phyloP scores from a whole-genome alignment of 257 asterid genomes.

The Salvia rosmarinus region DNA sequence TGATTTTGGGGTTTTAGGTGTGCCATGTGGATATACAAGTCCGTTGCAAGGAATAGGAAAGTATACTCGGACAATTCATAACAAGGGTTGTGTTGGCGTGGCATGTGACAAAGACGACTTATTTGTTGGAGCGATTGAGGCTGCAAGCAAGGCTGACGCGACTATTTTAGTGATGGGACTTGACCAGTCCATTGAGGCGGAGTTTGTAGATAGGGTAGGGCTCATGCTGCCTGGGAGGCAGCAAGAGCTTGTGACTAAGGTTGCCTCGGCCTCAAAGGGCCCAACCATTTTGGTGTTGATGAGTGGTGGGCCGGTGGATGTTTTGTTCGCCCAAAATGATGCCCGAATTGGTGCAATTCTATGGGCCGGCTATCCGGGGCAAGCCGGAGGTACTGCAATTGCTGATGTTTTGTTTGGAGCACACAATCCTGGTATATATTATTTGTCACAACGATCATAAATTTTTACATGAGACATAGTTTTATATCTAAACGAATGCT shows the following conservation, averaged over 20 bases:
- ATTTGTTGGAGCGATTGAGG: slow-evolving; percentile 55
- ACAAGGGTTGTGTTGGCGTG: slow-evolving; percentile 58
- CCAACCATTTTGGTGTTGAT: slow-evolving; percentile 62
- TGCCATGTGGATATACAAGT: slow-evolving; percentile 68
- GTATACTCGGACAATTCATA: slow-evolving; percentile 50
- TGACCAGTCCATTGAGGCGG: slow-evolving; percentile 76
- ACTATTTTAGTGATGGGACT: slow-evolving; percentile 70
- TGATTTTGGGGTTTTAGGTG: slow-evolving; percentile 32
- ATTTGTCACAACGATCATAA: too few relatives aligned
- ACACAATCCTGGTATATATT: slow-evolving; percentile 62
- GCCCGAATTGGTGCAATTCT: slow-evolving; percentile 52
- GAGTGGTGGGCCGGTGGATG: slow-evolving; percentile 81
- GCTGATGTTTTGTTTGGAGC: slow-evolving; percentile 69
- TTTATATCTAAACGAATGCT: neutral
- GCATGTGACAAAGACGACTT: slow-evolving; percentile 50
- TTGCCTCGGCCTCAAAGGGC: slow-evolving; percentile 64
- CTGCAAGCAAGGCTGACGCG: slow-evolving; percentile 63
- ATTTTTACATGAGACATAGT: too few relatives aligned
- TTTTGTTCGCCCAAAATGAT: slow-evolving; percentile 64
- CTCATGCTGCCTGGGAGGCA: slow-evolving; percentile 68
- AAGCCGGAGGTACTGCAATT: slow-evolving; percentile 76
- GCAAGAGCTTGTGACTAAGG: slow-evolving; percentile 62
- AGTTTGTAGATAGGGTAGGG: slow-evolving; percentile 61
- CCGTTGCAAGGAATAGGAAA: slow-evolving; percentile 69
- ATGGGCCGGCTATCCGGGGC: slow-evolving; percentile 86